phyloP scores from a whole-genome alignment of 257 asterid species.

The Solanum chmielewskii region DNA sequence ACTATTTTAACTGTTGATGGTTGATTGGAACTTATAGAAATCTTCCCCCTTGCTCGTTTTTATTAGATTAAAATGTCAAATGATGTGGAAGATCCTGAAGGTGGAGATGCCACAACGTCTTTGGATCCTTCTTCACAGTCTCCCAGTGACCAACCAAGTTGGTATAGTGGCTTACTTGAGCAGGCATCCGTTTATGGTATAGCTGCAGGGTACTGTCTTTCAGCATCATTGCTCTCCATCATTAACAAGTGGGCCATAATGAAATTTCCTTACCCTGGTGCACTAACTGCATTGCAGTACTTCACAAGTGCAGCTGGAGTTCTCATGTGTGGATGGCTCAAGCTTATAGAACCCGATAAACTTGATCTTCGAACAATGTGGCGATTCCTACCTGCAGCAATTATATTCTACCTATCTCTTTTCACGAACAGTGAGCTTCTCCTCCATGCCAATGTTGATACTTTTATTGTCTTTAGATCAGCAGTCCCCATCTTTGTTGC shows the following conservation, averaged over 20 bases:
- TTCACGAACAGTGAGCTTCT: constrained; percentile 92
- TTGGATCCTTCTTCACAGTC: constrained; percentile 17
- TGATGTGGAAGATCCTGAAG: constrained; percentile 59
- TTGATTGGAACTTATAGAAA: background rate
- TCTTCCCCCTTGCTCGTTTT: background rate
- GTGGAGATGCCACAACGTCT: constrained; percentile 7
- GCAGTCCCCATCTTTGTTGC: constrained; percentile 93
- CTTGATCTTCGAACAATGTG: constrained; percentile 76
- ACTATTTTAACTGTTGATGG: background rate
- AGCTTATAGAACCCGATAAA: constrained; percentile 56
- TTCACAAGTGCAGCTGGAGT: constrained; percentile 82
- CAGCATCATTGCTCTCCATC: constrained; percentile 78
- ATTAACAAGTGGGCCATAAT: constrained; percentile 93
- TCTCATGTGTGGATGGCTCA: constrained; percentile 58
- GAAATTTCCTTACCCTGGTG: constrained; percentile 95
- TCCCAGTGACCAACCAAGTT: constrained; percentile 20
- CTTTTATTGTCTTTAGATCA: constrained; percentile 85
- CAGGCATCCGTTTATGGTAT: constrained; percentile 75
- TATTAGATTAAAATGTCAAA: constrained; percentile 59
- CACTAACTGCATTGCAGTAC: constrained; percentile 86
- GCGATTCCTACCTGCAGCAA: constrained; percentile 89
- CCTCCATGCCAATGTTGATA: constrained; percentile 93
- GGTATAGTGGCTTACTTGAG: constrained; percentile 40
- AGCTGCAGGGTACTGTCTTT: constrained; percentile 83
- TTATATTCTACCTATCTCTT: constrained; percentile 70